Base-by-base conservation (phyloP, 306 rosid genomes). In the Gastrolobium villosum region DNA sequence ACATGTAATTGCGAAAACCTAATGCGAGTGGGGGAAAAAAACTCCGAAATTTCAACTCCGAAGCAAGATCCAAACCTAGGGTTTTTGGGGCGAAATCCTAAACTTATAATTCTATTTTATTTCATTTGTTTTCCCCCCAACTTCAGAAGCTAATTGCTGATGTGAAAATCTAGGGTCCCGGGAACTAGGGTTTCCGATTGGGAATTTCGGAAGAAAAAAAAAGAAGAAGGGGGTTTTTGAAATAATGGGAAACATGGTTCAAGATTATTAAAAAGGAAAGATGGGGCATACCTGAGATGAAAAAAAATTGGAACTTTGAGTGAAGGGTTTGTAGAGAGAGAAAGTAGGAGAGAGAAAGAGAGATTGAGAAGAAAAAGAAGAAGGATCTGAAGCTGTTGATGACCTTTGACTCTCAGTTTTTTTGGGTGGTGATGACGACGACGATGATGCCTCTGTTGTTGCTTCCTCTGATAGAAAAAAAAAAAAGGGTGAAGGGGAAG, bases 1-100 rank as follows among this genome's bases (percentile, higher is more conserved):
- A 84, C 36, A 53, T 55, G 32, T 72, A 74, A 75, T 60, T 50
- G 61, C 55, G 61, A 36, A 57, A 50, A 67, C 80, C 92, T 72
- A 87, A 83, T 68, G 79, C 65, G 11, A 56, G 44, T 0, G 26
- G 26, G 26, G 26, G 26, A 1, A 80, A 67, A 71, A 82, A 68
- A 70, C 79, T 62, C 74, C 78, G 62, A 64, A 76, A 82, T 75
- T 78, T 66, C 74, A 81, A 78, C 84, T 72, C 84, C 31, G 70
- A 44, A 83, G 72, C 87, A 88, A 81, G 84, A 85, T 87, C 87
- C 87, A 50, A 65, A 86, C 68, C 88, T 94, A 90, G 94, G 96
- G 96, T 81, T 90, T 90, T 87, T 54, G 76, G 39, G 64, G 34
- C n/a, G 31, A 80, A 86, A 86, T 81, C 82, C 60, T 36, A 61